These are phyloP conservation scores for Phytophthora idaei DNA, from an alignment of 352 stramenopile species.

Conservation along the genomic window DNA sequence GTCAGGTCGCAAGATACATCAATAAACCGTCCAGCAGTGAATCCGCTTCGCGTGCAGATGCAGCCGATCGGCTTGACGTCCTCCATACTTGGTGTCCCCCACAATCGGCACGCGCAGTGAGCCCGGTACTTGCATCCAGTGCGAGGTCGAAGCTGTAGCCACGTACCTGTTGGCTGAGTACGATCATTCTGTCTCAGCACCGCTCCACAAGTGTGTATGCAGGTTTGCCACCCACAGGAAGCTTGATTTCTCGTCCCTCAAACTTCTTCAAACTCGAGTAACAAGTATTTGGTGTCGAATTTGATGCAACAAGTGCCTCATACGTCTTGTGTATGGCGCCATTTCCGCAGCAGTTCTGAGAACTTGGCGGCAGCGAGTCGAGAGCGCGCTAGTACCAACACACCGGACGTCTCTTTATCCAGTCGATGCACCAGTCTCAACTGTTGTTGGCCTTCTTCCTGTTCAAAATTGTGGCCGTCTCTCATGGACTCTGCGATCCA, in stretches of 20 bases:
- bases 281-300: background rate
- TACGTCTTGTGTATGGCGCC: slow-evolving; percentile 67
- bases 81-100: slow-evolving; percentile 53
- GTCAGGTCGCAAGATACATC: slow-evolving; percentile 27
- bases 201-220: slow-evolving; percentile 48
- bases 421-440: slow-evolving; percentile 69
- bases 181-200: slow-evolving; percentile 11
- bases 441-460: slow-evolving; percentile 16
- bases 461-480: background rate
- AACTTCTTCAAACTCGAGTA: slow-evolving; percentile 23
- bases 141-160: slow-evolving; percentile 60
- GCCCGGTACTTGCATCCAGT: slow-evolving; percentile 77
- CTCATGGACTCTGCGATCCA: slow-evolving; percentile 29
- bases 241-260: slow-evolving; percentile 36
- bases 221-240: slow-evolving; percentile 50
- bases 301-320: slow-evolving; percentile 45
- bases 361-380: slow-evolving; percentile 71
- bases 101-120: slow-evolving; percentile 70
- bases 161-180: slow-evolving; percentile 22
- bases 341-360: slow-evolving; percentile 43
- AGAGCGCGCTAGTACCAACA: slow-evolving; percentile 70
- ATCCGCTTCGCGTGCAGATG: slow-evolving; percentile 62
- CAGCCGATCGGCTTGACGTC: slow-evolving; percentile 34
- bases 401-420: slow-evolving; percentile 72
- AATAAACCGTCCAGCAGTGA: slow-evolving; percentile 21